These are phyloP conservation scores for Globisporangium nodosum DNA, from an alignment of 352 stramenopile genomes.

Conservation along the genomic window DNA sequence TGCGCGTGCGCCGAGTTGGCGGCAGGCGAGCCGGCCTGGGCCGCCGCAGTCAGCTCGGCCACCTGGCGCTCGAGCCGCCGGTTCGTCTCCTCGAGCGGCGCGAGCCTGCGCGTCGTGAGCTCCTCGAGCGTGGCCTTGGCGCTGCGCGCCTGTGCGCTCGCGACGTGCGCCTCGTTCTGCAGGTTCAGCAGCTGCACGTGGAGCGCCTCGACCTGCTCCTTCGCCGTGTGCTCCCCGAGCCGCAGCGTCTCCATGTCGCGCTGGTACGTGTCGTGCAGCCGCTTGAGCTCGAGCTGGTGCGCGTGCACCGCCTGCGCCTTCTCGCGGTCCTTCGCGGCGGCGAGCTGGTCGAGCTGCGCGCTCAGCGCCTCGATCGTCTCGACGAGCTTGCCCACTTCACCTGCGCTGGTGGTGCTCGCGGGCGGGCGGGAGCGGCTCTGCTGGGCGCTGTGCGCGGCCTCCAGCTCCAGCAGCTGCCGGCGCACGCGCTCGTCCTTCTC, in stretches of 20 bases:
- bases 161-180: conserved; percentile 50
- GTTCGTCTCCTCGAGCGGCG: conserved; percentile 60
- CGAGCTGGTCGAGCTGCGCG: conserved; percentile 45
- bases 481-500: conserved; percentile 56
- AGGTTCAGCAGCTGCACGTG: conserved; percentile 40
- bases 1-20: conserved; percentile 2
- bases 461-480: conserved; percentile 45
- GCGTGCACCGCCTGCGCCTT: conserved; percentile 26
- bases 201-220: conserved; percentile 42
- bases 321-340: conserved; percentile 29
- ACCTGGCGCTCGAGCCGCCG: conserved; percentile 51
- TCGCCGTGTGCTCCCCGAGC: conserved; percentile 54
- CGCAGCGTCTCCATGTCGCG: conserved; percentile 60
- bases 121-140: conserved; percentile 46
- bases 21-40: no score
- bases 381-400: conserved; percentile 51
- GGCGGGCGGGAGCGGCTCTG: conserved; percentile 2
- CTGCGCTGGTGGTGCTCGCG: conserved; percentile 9
- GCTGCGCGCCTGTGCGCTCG: conserved; percentile 42
- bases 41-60: conserved; percentile 19
- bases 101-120: conserved; percentile 39
- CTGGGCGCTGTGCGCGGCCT: conserved; percentile 29
- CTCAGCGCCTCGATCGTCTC: conserved; percentile 71
- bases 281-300: conserved; percentile 56
- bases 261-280: conserved; percentile 59